These are phyloP conservation scores for Colletotrichum caudatum DNA, from an alignment of 2,329 filamentous ascomycete species.

Conservation along the genomic window DNA sequence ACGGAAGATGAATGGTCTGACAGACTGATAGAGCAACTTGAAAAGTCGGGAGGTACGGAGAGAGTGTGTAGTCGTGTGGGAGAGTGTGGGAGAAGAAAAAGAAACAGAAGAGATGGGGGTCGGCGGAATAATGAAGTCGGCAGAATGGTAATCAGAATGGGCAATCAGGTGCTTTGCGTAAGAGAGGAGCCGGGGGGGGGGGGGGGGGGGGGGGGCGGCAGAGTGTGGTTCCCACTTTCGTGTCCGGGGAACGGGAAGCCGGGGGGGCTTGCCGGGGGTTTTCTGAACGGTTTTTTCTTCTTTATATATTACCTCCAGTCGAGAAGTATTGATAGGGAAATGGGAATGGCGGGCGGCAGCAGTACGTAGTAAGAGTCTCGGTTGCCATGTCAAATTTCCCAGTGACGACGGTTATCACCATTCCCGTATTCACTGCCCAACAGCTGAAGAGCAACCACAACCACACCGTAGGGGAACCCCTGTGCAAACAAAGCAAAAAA, in stretches of 20 bases:
- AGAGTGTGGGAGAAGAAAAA: background rate
- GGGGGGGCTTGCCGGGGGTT: conserved; percentile 44
- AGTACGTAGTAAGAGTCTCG: conserved; percentile 1
- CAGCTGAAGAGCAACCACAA: background rate
- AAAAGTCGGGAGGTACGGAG: background rate
- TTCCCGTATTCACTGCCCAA: conserved; percentile 10
- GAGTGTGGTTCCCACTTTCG: conserved; percentile 46
- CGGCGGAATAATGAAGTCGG: background rate
- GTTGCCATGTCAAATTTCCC: conserved; percentile 28
- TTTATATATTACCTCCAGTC: background rate
- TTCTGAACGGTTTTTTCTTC: background rate
- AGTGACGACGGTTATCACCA: background rate
- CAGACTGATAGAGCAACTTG: conserved; percentile 3
- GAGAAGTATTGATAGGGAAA: conserved; percentile 10
- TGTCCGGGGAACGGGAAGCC: conserved; percentile 30
- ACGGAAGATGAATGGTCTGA: background rate
- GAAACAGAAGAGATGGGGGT: background rate
- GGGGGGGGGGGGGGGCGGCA: conserved; percentile 37
- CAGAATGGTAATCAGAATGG: background rate
- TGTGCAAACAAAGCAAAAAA: no score
- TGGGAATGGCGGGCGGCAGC: conserved; percentile 13
- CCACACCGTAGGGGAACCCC: background rate
- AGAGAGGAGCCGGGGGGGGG: conserved; percentile 9
- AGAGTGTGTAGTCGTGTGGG: background rate
- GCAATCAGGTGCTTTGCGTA: background rate